phyloP scores from a whole-genome alignment of 2,329 filamentous ascomycete genomes.

The Penicillium occitanis region DNA sequence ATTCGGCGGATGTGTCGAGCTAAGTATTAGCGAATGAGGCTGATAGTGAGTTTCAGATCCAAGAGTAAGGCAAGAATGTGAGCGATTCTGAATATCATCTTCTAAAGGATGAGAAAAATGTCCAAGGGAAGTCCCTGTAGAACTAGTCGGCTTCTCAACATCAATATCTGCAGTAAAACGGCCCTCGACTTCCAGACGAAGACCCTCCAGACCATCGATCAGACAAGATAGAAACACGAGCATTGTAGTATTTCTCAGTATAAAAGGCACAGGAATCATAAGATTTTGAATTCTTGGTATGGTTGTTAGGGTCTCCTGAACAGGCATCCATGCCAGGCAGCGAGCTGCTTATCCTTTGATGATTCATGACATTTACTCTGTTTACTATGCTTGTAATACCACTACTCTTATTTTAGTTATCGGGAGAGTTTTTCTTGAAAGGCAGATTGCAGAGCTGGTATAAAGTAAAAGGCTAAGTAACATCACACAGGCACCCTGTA shows the following conservation, averaged over 20 bases:
- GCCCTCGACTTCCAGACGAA: neutral
- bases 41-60: too few species aligned
- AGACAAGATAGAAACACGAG: neutral
- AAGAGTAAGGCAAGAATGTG: too few species aligned
- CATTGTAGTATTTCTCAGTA: neutral
- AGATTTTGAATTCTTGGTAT: neutral
- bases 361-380: neutral
- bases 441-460: constrained; percentile 1
- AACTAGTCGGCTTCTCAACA: neutral
- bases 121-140: neutral
- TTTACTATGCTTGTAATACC: neutral
- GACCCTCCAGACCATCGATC: neutral
- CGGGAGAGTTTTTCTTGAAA: neutral
- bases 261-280: neutral
- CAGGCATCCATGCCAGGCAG: neutral
- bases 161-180: neutral
- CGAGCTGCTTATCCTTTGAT: neutral
- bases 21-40: neutral
- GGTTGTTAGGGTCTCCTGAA: neutral
- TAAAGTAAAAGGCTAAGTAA: constrained; percentile 8
- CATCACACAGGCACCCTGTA: constrained; percentile 3
- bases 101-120: neutral
- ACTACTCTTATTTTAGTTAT: neutral
- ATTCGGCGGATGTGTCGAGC: neutral
- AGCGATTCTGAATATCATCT: too few species aligned